Conservation (phyloP, 1,284 basidiomycete species). For the Boletellus deceptivus region DNA sequence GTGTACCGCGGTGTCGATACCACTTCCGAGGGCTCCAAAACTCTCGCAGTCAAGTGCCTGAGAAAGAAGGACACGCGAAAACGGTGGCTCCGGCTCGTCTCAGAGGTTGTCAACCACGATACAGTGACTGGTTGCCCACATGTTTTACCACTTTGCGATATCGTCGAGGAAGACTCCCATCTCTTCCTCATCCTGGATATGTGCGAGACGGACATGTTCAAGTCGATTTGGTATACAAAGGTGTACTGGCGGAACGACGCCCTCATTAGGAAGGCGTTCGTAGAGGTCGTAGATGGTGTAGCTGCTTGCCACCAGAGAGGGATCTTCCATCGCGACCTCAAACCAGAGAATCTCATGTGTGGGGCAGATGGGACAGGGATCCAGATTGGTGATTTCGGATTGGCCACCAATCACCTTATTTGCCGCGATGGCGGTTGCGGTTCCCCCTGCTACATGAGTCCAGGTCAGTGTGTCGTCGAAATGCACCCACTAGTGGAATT, state of each 20-base stretch:
- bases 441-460: constrained; percentile 77
- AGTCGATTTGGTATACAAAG: constrained; percentile 44
- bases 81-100: constrained; percentile 49
- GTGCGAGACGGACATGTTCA: constrained; percentile 59
- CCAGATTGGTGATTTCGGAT: constrained; percentile 78
- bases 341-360: constrained; percentile 85
- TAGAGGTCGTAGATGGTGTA: constrained; percentile 78
- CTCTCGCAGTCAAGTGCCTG: constrained; percentile 73
- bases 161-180: constrained; percentile 50
- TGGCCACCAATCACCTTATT: constrained; percentile 64
- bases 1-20: constrained; percentile 8
- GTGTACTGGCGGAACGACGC: constrained; percentile 47
- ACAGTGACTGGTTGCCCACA: constrained; percentile 47
- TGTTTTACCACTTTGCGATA: constrained; percentile 52
- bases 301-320: constrained; percentile 61
- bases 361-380: constrained; percentile 54
- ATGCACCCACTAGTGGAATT: not conserved
- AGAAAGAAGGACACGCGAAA: constrained; percentile 44
- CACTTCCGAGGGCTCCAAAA: not conserved
- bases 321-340: constrained; percentile 84
- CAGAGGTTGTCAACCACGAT: constrained; percentile 55
- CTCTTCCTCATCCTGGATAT: constrained; percentile 58
- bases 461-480: constrained; percentile 44
- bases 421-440: constrained; percentile 78
- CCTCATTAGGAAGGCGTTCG: constrained; percentile 61